Percentiles rank a stretch among this genome's conserved stretches.
Conservation (phyloP, 1,284 basidiomycete species). For the Leccinum subrobustum region DNA sequence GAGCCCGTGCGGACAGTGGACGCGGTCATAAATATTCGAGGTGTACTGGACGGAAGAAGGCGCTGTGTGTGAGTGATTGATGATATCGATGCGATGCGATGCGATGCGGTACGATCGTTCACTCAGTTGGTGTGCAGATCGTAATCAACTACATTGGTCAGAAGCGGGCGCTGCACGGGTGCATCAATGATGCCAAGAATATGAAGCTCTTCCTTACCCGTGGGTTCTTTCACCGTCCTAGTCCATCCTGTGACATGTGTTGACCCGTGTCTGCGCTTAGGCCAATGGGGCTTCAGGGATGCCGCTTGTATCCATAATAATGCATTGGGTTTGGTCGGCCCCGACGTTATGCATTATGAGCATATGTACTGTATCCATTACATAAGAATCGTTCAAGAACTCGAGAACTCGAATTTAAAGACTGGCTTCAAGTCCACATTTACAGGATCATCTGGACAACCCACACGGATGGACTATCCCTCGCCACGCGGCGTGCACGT, state of each 20-base stretch:
- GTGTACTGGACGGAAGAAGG: conserved; percentile 70
- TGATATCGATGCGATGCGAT: background rate
- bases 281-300: conserved; percentile 59
- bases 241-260: background rate
- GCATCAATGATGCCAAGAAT: conserved; percentile 81
- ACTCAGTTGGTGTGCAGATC: conserved; percentile 39
- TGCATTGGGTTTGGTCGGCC: too few relatives aligned
- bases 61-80: conserved; percentile 59
- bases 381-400: background rate
- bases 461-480: too few relatives aligned
- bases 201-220: conserved; percentile 70
- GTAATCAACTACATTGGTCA: conserved; percentile 80
- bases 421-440: too few relatives aligned
- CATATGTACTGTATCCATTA: too few relatives aligned
- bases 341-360: too few relatives aligned
- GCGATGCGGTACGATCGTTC: background rate
- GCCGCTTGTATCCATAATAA: too few relatives aligned
- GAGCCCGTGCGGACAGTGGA: conserved; percentile 1
- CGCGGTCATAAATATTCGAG: conserved; percentile 55
- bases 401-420: too few relatives aligned
- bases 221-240: conserved; percentile 36
- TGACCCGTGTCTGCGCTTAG: conserved; percentile 33
- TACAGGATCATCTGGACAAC: too few relatives aligned
- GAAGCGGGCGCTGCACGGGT: conserved; percentile 64
- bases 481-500: too few relatives aligned